Percentiles rank a stretch among this genome's conserved stretches.
phyloP scores from a whole-genome alignment of 1,284 basidiomycete genomes.

The Pseudozyma pruni region DNA sequence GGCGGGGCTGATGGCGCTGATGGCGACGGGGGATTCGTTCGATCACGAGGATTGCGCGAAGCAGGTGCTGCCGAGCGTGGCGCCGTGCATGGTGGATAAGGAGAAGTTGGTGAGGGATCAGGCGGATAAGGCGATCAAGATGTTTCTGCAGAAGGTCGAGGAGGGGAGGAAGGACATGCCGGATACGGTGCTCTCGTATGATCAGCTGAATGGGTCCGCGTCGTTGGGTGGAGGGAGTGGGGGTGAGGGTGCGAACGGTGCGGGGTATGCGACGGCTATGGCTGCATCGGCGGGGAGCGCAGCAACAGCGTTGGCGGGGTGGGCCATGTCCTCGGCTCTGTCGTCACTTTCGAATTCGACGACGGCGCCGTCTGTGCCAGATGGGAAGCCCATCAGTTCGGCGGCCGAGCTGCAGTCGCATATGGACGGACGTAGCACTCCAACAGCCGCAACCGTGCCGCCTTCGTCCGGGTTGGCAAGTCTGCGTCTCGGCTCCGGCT shows the following conservation, averaged over 20 bases:
- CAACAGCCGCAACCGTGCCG: constrained; percentile 15
- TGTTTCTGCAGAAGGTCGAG: constrained; percentile 58
- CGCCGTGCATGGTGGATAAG: constrained; percentile 62
- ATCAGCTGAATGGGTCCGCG: constrained; percentile 29
- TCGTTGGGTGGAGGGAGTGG: constrained; percentile 15
- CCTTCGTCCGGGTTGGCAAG: constrained; percentile 36
- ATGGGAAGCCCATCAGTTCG: constrained; percentile 27
- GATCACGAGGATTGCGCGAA: constrained; percentile 68
- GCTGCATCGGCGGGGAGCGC: constrained; percentile 60
- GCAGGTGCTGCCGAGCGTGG: constrained; percentile 56
- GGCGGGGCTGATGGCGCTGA: constrained; percentile 93
- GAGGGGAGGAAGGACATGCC: constrained; percentile 46
- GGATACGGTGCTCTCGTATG: constrained; percentile 49
- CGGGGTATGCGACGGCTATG: constrained; percentile 35
- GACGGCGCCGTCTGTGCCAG: constrained; percentile 20
- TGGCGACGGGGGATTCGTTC: constrained; percentile 92
- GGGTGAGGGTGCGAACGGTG: constrained; percentile 14
- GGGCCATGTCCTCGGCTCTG: constrained; percentile 57
- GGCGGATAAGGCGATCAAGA: constrained; percentile 53
- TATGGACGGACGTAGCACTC: constrained; percentile 43
- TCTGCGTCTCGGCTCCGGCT: constrained; percentile 38
- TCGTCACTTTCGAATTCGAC: constrained; percentile 42
- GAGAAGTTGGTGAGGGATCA: constrained; percentile 63
- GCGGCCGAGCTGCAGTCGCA: constrained; percentile 41
- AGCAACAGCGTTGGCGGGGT: constrained; percentile 59